Evolutionary conservation across 306 rosid genomes (phyloP), one percentile per base, ranked within the genome.

Genomic region (Ammopiptanthus mongolicus): DNA sequence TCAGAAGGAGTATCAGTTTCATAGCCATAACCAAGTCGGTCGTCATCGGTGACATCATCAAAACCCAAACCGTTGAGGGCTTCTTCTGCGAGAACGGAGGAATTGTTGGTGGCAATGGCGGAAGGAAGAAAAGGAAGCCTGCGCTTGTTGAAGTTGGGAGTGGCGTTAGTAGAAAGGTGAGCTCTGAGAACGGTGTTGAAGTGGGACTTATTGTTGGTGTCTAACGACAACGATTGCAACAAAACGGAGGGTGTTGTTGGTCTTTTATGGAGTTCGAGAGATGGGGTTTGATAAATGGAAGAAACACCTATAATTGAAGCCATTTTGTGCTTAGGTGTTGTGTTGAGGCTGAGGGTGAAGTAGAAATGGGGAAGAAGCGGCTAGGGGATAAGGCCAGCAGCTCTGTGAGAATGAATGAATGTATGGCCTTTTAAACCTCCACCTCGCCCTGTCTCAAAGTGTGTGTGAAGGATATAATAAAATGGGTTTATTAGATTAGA

Each of bases 21-120:
- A 4, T 61, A 77, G 22, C 77, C 88, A 12, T 69, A 64, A 6
- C 12, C 59, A 15, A 72, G 65, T 5, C 78, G 84, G 1, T 73
- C 84, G 55, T 39, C 28, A 28, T 6, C 79, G 14, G 48, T 28
- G 21, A 58, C 34, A 12, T 23, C 78, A 34, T 80, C 85, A 2
- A 86, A 55, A 12, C 81, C 85, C 0, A 93, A 70, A 8, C 91
- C 85, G 64, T 80, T 82, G 47, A 92, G 87, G 9, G 94, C 83
- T 80, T 88, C 87, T 78, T 90, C 87, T 23, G 90, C 83, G 5
- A 90, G 85, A 19, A 90, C 68, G 39, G 96, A 84, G 39, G 97
- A 86, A 50, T 86, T 91, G 3, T 95, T 92, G 6, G 98, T 88
- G 21, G 92, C 96, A 74, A 90, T 82, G 0, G 96, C 96, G 1